Base-by-base conservation (phyloP, 345 rosid species). In the Brassica juncea region DNA sequence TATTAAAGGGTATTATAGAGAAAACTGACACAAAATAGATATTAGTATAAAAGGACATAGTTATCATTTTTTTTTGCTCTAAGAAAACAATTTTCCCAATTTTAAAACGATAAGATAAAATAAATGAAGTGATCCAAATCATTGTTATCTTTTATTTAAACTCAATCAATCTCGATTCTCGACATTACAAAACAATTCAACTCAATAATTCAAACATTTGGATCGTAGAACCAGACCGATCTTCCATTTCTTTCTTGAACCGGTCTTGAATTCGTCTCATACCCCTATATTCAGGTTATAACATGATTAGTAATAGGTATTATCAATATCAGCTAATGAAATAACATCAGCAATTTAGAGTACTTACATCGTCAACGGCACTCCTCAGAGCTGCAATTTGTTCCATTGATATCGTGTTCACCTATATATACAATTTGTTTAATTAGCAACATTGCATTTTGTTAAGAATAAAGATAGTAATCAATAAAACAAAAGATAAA, bases 241-340 rank as follows among this genome's bases (percentile, higher is more conserved):
- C 94, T 90, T 70, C 82, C 86, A 42, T 85, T 30, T 49, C 64
- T 16, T 23, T 65, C 60, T 65, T 90, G 97, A 58, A 71, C 73
- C 1, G 95, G 97, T 73, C 97, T 93, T 61, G 98, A 86, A 80
- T 91, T 88, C 67, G 71, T 52, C 78, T 85, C 86, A 77, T 65
- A 88, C 34, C 90, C 92, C 98, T 91, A 37, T 91, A 68, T 60
- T 58, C 10, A 66, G 57, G 6, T 19, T 15, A 77, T 64, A 8
- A 52, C 4, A 35, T 7, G 16, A 30, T 65, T 58, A 70, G 57
- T 32, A 71, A 47, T n/a, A 8, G 32, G 60, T 6, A 15, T 8
- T 34, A 60, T 54, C 4, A 70, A 39, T 52, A 55, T 37, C 7
- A 69, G 54, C 28, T 30, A 39, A 55, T 6, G 6, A 71, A 57